Conservation (phyloP, 352 stramenopile species). For the Saprolegnia parasitica region DNA sequence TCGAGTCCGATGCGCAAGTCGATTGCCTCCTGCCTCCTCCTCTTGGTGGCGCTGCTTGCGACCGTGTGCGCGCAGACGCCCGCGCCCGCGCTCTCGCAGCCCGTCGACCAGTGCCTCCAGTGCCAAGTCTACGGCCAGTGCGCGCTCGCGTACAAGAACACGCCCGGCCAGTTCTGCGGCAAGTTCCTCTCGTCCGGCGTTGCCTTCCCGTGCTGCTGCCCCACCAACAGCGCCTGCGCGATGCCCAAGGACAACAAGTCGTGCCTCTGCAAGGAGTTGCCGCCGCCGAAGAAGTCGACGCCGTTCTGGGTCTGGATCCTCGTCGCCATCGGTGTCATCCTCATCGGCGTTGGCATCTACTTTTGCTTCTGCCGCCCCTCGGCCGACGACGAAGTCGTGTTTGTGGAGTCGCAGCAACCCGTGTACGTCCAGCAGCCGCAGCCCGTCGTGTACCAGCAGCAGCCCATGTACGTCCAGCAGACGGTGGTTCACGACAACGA, state of each 20-base stretch:
- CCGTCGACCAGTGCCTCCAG: no score
- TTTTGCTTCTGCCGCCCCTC: slow-evolving; percentile 4
- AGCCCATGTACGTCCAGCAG: slow-evolving; percentile 3
- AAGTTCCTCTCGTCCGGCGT: not conserved
- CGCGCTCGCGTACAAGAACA: not conserved
- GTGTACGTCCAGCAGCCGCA: not conserved
- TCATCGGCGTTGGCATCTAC: slow-evolving; percentile 8
- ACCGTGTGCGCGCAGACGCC: not conserved
- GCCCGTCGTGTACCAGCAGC: slow-evolving; percentile 6
- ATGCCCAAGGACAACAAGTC: not conserved
- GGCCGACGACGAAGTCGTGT: slow-evolving; percentile 3
- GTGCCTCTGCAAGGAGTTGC: not conserved
- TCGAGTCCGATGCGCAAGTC: not conserved
- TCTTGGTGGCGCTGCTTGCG: not conserved
- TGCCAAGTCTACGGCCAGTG: not conserved
- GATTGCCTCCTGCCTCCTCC: not conserved
- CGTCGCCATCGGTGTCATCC: slow-evolving; percentile 13
- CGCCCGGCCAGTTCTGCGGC: slow-evolving; percentile 16
- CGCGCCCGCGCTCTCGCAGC: not conserved
- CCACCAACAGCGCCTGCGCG: not conserved
- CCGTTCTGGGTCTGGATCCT: slow-evolving; percentile 19
- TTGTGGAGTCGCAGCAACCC: not conserved
- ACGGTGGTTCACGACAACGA: slow-evolving; percentile 4
- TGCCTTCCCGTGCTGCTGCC: slow-evolving; percentile 7
- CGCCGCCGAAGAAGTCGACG: not conserved